phyloP scores from a whole-genome alignment of 768 basidiomycete genomes.

The Pulveroboletus sp. region DNA sequence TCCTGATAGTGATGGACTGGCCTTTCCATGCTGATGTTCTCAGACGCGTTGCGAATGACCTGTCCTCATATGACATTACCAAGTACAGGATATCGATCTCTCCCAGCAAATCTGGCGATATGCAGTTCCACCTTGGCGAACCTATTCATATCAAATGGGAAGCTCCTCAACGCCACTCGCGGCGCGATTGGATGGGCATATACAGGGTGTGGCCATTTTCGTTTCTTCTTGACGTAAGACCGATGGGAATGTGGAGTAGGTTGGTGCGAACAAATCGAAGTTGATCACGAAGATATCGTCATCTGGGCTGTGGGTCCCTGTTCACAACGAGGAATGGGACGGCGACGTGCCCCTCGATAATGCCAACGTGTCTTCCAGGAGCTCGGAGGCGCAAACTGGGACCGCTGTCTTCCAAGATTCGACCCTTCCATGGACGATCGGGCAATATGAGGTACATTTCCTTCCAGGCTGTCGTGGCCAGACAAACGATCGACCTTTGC shows the following conservation, averaged over 20 bases:
- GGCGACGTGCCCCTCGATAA: conserved; percentile 68
- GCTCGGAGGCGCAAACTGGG: conserved; percentile 51
- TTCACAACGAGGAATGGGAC: conserved; percentile 90
- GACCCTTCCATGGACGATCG: conserved; percentile 80
- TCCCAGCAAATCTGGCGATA: conserved; percentile 45
- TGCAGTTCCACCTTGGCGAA: conserved; percentile 85
- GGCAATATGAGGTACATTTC: conserved; percentile 65
- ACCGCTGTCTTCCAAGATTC: conserved; percentile 71
- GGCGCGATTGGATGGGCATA: conserved; percentile 94
- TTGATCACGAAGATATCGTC: conserved; percentile 82
- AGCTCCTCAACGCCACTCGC: conserved; percentile 80
- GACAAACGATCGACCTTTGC: not conserved
- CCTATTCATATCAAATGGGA: conserved; percentile 84
- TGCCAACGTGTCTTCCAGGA: conserved; percentile 31
- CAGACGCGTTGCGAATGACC: conserved; percentile 76
- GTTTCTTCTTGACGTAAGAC: not conserved
- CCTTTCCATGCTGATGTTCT: not conserved
- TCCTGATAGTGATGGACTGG: not conserved
- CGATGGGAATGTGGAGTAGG: conserved; percentile 36
- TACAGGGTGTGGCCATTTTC: conserved; percentile 53
- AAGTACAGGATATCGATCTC: conserved; percentile 71
- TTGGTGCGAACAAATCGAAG: conserved; percentile 82
- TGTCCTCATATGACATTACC: conserved; percentile 72
- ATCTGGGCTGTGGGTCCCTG: conserved; percentile 88
- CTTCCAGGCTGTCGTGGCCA: not conserved